Conservation (phyloP, 176 grass and related monocot species). For the Eleusine coracana region DNA sequence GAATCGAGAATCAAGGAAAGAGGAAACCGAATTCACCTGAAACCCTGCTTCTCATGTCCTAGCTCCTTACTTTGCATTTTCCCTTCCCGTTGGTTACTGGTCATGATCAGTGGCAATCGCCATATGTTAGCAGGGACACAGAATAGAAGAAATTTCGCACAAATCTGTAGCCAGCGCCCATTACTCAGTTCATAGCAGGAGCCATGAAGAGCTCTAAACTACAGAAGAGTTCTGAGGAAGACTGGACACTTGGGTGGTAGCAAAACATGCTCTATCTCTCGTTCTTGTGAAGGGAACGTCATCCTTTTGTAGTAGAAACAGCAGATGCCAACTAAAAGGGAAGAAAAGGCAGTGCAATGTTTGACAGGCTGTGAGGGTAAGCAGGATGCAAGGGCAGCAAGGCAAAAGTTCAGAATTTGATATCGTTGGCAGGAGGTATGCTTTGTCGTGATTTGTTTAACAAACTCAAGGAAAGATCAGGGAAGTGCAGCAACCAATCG, state of each 20-base stretch:
- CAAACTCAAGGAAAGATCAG: conserved; percentile 52
- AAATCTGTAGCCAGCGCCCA: conserved; percentile 45
- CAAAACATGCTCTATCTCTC: conserved; percentile 13
- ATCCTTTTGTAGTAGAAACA: conserved; percentile 54
- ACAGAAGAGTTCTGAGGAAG: neutral
- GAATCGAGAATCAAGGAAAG: conserved; percentile 22
- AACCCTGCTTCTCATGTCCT: conserved; percentile 32
- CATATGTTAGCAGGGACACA: conserved; percentile 30
- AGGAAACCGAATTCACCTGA: conserved; percentile 44
- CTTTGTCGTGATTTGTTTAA: conserved; percentile 54
- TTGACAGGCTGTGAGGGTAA: conserved; percentile 53
- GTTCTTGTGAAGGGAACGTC: conserved; percentile 36
- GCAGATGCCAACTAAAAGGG: conserved; percentile 48
- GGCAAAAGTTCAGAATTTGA: conserved; percentile 38
- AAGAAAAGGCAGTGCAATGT: conserved; percentile 43
- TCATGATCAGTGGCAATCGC: conserved; percentile 29
- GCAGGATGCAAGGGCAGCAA: conserved; percentile 36
- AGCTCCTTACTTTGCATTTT: conserved; percentile 47
- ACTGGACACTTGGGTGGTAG: conserved; percentile 23
- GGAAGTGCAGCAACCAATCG: conserved; percentile 52
- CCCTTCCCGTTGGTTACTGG: conserved; percentile 33
- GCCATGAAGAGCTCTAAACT: conserved; percentile 7
- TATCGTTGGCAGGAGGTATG: conserved; percentile 46
- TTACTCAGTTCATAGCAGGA: conserved; percentile 46
- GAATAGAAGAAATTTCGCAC: conserved; percentile 19